These are phyloP conservation scores for Pichia gijzeniarum DNA, from an alignment of 805 yeast genomes.

Conservation along the genomic window DNA sequence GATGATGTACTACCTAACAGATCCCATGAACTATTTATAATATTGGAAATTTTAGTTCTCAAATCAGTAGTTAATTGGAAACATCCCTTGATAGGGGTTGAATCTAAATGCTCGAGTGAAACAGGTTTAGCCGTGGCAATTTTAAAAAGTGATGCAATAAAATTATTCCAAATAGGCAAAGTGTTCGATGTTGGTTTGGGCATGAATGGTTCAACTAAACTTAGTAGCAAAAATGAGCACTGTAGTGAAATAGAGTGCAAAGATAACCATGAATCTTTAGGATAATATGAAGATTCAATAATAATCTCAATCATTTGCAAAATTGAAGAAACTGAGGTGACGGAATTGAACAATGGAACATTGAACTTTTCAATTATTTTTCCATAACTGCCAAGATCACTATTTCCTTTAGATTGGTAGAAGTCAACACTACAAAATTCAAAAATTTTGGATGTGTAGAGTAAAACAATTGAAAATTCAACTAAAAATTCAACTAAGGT, in stretches of 20 bases:
- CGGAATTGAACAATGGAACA: conserved; percentile 4
- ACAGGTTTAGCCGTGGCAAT: conserved; percentile 64
- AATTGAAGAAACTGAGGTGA: conserved; percentile 22
- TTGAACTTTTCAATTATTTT: conserved; percentile 7
- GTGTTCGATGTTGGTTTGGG: conserved; percentile 44
- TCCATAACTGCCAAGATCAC: not conserved
- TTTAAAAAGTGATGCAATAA: conserved; percentile 48
- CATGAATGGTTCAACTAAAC: conserved; percentile 36
- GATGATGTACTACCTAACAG: conserved; percentile 58
- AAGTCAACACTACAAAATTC: conserved; percentile 8
- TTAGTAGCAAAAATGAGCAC: conserved; percentile 5
- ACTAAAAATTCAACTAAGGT: conserved; percentile 63
- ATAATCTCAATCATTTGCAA: conserved; percentile 36
- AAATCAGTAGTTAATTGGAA: conserved; percentile 55
- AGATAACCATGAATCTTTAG: conserved; percentile 68
- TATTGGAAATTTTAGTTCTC: conserved; percentile 49
- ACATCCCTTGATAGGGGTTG: conserved; percentile 68
- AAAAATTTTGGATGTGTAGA: conserved; percentile 40
- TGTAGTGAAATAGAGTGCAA: conserved; percentile 46
- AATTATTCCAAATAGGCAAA: conserved; percentile 54
- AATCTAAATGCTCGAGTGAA: conserved; percentile 61
- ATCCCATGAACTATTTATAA: conserved; percentile 66
- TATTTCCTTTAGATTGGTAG: not conserved
- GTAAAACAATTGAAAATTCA: conserved; percentile 60
- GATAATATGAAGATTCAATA: conserved; percentile 49